Evolutionary conservation across 257 asterid species (phyloP), one percentile per base, ranked within the genome.

Genomic region (Handroanthus guayacan): DNA sequence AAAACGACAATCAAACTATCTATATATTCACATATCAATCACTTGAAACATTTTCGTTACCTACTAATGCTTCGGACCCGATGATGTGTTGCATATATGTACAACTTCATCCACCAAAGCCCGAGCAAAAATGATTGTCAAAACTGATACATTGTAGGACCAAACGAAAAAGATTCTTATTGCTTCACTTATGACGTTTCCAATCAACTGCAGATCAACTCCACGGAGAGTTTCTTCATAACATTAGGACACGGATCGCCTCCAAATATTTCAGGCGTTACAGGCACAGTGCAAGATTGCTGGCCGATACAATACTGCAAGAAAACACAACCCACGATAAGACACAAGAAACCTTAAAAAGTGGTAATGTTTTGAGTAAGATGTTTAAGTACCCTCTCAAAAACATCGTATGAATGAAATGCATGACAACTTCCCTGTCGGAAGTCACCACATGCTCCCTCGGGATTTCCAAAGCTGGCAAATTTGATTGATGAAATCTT

Each of bases 181-280:
- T 74, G 57, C 61, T 67, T 64, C 50, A 64, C 62, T 72, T 54
- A 43, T 0, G 52, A 3, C 67, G 50, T 47, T 37, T 58, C 44
- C 69, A 83, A 16, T 88, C 80, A 88, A 78, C 95, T 88, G 91
- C 99, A 95, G 48, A 95, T 61, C 69, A 86, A 96, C 84, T 95
- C 99, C 0, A 95, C 99, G 0, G 98, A 89, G 54, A 95, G 91
- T 78, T 95, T 95, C 92, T 95, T 95, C 98, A 95, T 95, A 36
- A 91, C 84, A 50, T 78, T 85, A 13, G 95, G 91, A 54, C 99
- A 95, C 45, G 99, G 99, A 79, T 95, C 99, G 58, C 99, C 99
- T 20, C 99, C 99, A 36, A 91, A 95, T 57, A 91, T 89, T 83
- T 85, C 99, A 1, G 97, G 96, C 18, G 97, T 93, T 55, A 95